Conservation (phyloP, 2,329 filamentous ascomycete species). For the Pseudogymnoascus sp. region DNA sequence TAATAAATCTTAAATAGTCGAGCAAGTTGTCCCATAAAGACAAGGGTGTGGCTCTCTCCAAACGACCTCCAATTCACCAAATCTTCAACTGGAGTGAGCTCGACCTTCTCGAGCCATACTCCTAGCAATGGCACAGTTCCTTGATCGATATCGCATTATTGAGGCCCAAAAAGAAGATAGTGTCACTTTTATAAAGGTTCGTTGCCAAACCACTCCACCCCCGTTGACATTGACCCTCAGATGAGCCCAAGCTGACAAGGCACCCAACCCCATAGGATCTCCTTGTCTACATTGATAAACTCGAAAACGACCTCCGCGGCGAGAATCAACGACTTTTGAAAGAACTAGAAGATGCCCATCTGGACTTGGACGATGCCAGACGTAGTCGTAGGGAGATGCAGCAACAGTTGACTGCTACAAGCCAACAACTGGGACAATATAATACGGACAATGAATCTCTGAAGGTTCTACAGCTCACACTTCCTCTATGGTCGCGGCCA, state of each 20-base stretch:
- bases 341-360: conserved; percentile 36
- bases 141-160: conserved; percentile 6
- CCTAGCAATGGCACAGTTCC: conserved; percentile 1
- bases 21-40: background rate
- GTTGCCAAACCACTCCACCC: background rate
- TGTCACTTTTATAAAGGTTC: conserved; percentile 8
- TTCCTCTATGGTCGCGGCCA: background rate
- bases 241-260: background rate
- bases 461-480: conserved; percentile 34
- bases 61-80: background rate
- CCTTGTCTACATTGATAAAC: conserved; percentile 36
- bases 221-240: background rate
- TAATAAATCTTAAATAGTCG: conserved; percentile 8
- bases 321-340: conserved; percentile 38
- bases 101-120: background rate
- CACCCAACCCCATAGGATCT: conserved; percentile 34
- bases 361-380: conserved; percentile 44
- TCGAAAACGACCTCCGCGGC: conserved; percentile 36
- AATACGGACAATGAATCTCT: conserved; percentile 35
- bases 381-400: conserved; percentile 43
- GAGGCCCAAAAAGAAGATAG: background rate
- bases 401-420: conserved; percentile 36
- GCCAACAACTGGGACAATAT: conserved; percentile 30
- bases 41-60: background rate
- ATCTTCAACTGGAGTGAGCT: background rate